Conservation (phyloP, 257 asterid species). For the Solanum sejunctum region DNA sequence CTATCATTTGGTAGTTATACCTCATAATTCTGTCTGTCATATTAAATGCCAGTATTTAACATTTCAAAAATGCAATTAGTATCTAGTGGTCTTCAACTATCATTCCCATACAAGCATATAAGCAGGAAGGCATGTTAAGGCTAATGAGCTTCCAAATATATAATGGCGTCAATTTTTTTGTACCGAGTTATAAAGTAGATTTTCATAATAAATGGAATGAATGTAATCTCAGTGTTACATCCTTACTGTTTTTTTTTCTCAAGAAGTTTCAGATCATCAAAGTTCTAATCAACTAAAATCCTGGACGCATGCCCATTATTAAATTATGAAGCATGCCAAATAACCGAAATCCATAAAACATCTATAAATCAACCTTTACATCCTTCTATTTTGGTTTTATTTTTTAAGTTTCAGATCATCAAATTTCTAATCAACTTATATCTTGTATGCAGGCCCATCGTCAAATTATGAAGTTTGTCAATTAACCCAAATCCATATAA, state of each 20-base stretch:
- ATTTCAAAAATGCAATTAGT: neutral
- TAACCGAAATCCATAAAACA: neutral
- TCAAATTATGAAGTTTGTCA: neutral
- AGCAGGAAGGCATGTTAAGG: neutral
- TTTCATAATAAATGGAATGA: neutral
- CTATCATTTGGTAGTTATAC: neutral
- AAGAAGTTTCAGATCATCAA: neutral
- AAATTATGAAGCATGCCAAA: neutral
- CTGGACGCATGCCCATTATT: neutral
- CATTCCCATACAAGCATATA: neutral
- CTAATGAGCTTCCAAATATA: neutral
- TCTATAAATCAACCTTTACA: neutral
- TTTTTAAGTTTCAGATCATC: neutral
- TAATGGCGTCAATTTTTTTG: neutral
- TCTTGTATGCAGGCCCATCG: neutral
- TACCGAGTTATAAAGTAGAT: neutral
- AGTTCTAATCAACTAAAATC: neutral
- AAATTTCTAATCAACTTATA: neutral
- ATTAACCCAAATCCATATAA: neutral
- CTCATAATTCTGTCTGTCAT: neutral
- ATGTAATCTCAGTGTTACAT: neutral
- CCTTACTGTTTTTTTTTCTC: neutral
- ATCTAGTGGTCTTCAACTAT: neutral
- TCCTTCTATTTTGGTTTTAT: neutral
- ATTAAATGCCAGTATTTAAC: neutral